These are phyloP conservation scores for Mucuna pruriens DNA, from an alignment of 306 rosid genomes.

Conservation along the genomic window DNA sequence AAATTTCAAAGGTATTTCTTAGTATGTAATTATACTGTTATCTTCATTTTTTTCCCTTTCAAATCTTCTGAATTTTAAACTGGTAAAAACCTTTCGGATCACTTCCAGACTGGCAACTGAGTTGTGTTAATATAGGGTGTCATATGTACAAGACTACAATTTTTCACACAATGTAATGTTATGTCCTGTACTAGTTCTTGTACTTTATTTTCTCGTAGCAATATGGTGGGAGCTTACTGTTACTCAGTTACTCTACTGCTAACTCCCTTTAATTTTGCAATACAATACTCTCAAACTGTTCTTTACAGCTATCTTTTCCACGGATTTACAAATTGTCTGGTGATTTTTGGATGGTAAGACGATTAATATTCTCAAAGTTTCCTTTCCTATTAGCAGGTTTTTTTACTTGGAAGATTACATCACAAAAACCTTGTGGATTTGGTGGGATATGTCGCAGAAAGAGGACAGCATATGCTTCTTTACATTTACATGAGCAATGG, in stretches of 20 bases:
- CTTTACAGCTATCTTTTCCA: neutral
- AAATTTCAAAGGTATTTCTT: neutral
- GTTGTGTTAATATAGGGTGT: neutral
- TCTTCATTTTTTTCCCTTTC: neutral
- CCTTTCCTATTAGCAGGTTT: conserved; percentile 57
- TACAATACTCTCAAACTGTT: conserved; percentile 1
- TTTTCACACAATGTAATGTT: neutral
- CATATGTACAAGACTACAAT: neutral
- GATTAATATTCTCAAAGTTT: neutral
- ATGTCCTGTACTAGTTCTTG: conserved; percentile 7
- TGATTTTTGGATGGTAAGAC: conserved; percentile 11
- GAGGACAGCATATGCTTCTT: conserved; percentile 83
- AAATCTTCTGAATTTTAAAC: neutral
- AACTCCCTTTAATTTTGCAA: conserved; percentile 23
- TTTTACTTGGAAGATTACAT: conserved; percentile 89
- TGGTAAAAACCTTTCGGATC: neutral
- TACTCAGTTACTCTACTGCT: conserved; percentile 11
- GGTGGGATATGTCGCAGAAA: conserved; percentile 90
- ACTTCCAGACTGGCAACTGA: neutral
- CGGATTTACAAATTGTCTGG: conserved; percentile 2
- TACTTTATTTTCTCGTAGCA: conserved; percentile 19
- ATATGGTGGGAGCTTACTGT: neutral
- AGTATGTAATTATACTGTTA: neutral
- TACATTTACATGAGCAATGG: conserved; percentile 86
- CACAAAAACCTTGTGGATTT: conserved; percentile 85